phyloP scores from a whole-genome alignment of 768 basidiomycete species.

The Tricholomella constricta region DNA sequence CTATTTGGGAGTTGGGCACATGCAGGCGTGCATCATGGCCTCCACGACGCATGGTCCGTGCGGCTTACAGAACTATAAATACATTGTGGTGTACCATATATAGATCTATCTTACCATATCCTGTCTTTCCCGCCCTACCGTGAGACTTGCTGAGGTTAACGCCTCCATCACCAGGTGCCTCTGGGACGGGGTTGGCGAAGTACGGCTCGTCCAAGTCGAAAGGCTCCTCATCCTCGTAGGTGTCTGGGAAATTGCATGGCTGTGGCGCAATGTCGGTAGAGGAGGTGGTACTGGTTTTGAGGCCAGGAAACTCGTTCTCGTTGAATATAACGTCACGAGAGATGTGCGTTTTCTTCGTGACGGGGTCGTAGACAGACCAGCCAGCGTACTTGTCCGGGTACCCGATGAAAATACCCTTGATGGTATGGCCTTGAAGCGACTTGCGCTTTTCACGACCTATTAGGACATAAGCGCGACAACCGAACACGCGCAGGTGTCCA shows the following conservation, averaged over 20 bases:
- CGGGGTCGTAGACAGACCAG: constrained; percentile 30
- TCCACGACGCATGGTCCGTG: too few species aligned
- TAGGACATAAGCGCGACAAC: constrained; percentile 35
- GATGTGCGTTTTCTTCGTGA: constrained; percentile 17
- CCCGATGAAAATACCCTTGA: constrained; percentile 31
- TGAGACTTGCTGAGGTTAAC: too few species aligned
- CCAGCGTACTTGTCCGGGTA: constrained; percentile 26
- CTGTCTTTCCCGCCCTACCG: too few species aligned
- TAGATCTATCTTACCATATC: too few species aligned
- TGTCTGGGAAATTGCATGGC: background rate
- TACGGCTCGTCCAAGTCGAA: background rate
- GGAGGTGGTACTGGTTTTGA: background rate
- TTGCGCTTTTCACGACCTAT: constrained; percentile 30
- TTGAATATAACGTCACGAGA: constrained; percentile 30
- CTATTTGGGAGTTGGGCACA: too few species aligned
- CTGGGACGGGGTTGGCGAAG: too few species aligned
- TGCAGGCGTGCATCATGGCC: too few species aligned
- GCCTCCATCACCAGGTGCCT: too few species aligned
- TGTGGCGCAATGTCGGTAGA: background rate
- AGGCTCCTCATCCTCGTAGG: background rate
- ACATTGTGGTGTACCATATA: too few species aligned
- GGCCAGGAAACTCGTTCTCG: constrained; percentile 29
- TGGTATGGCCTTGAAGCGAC: constrained; percentile 20
- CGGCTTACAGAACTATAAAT: too few species aligned
- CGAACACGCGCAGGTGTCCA: constrained; percentile 30